Conservation (phyloP, 2,329 filamentous ascomycete species). For the Phaeomoniella chlamydospora region DNA sequence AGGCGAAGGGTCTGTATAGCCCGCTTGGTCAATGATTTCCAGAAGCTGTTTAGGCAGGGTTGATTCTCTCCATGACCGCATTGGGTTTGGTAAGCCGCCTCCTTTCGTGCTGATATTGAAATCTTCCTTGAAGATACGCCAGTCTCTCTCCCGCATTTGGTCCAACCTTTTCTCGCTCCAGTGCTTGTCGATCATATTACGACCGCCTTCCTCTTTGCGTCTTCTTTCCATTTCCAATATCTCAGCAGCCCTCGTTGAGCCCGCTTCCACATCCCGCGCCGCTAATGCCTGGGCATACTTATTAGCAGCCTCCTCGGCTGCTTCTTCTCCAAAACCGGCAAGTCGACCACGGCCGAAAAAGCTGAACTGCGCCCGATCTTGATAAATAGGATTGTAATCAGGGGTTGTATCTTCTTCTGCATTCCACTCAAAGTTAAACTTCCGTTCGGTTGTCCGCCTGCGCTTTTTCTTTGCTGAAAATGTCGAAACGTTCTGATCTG, state of each 20-base stretch:
- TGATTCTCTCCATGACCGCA: conserved; percentile 88
- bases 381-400: conserved; percentile 71
- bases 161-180: conserved; percentile 89
- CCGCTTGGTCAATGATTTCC: conserved; percentile 68
- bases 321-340: conserved; percentile 49
- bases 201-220: conserved; percentile 55
- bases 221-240: conserved; percentile 75
- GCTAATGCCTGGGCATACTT: conserved; percentile 56
- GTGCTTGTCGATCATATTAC: conserved; percentile 73
- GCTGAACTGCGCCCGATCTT: conserved; percentile 48
- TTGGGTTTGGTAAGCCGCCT: conserved; percentile 81
- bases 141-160: conserved; percentile 94
- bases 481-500: conserved; percentile 70
- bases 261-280: conserved; percentile 61
- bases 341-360: conserved; percentile 57
- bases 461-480: conserved; percentile 96
- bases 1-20: conserved; percentile 80
- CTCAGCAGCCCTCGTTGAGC: conserved; percentile 59
- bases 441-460: conserved; percentile 80
- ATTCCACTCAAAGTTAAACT: conserved; percentile 99
- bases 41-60: conserved; percentile 62
- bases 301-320: conserved; percentile 33
- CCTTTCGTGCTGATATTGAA: conserved; percentile 95
- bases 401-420: conserved; percentile 80
- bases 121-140: conserved; percentile 99